A percentile compares a stretch with the other conserved stretches of the same genome.
Conservation (phyloP, 352 stramenopile genomes). For the Globisporangium paroecandrum region DNA sequence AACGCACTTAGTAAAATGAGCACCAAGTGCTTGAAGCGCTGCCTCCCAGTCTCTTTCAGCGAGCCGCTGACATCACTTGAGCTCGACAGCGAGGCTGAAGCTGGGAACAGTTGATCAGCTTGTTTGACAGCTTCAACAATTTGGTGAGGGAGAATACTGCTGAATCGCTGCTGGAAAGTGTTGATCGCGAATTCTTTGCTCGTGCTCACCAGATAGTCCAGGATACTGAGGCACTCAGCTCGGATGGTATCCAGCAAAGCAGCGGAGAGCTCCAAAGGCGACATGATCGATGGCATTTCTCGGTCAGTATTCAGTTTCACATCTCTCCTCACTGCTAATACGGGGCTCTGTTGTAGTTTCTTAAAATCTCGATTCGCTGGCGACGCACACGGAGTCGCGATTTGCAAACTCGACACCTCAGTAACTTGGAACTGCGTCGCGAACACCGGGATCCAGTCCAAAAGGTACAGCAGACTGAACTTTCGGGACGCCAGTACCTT, state of each 20-base stretch:
- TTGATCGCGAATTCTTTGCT: constrained; percentile 5
- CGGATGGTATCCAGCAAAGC: constrained; percentile 1
- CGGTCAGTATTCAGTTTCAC: background rate
- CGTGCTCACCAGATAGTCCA: constrained; percentile 15
- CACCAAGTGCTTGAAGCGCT: constrained; percentile 23
- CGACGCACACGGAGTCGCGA: background rate
- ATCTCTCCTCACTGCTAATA: background rate
- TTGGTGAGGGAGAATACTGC: background rate
- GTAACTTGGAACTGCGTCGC: constrained; percentile 21
- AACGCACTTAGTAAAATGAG: constrained; percentile 34
- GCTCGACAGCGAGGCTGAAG: background rate
- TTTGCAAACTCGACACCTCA: constrained; percentile 6
- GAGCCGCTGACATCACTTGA: background rate
- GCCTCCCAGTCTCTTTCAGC: background rate
- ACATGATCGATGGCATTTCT: background rate
- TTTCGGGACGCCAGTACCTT: constrained; percentile 16
- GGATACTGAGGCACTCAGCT: constrained; percentile 5
- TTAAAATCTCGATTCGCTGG: constrained; percentile 4
- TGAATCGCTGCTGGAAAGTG: constrained; percentile 16
- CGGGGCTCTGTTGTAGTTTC: background rate
- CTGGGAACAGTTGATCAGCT: background rate
- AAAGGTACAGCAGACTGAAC: constrained; percentile 20
- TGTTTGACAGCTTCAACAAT: background rate
- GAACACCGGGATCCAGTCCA: constrained; percentile 41
- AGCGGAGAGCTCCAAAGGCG: background rate